A percentile compares a stretch with the other conserved stretches of the same genome.
phyloP scores from a whole-genome alignment of 2,329 filamentous ascomycete genomes.

The Claviceps arundinis region DNA sequence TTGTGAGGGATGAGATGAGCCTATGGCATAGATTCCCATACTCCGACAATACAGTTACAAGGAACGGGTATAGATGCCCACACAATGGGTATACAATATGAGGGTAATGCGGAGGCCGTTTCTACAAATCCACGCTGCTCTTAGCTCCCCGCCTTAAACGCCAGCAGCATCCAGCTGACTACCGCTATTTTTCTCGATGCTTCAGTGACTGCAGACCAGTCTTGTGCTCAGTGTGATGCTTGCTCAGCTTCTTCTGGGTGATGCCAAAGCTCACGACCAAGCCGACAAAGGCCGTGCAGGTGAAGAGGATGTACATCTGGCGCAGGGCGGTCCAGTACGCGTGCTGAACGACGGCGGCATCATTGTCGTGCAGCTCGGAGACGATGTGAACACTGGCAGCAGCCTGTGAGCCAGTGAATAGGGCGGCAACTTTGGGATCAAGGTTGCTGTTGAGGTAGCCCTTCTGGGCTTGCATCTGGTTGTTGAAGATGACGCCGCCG shows the following conservation, averaged over 20 bases:
- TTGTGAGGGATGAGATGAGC: no score
- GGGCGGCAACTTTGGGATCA: slow-evolving; percentile 32
- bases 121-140: no score
- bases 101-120: no score
- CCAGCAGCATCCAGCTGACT: neutral
- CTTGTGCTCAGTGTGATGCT: slow-evolving; percentile 43
- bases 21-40: no score
- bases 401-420: slow-evolving; percentile 45
- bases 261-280: slow-evolving; percentile 35
- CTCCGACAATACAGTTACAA: no score
- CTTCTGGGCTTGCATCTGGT: slow-evolving; percentile 49
- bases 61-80: no score
- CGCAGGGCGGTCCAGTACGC: slow-evolving; percentile 37
- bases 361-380: slow-evolving; percentile 31
- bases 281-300: slow-evolving; percentile 33
- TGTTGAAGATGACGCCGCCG: slow-evolving; percentile 69
- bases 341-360: slow-evolving; percentile 27
- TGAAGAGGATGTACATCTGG: slow-evolving; percentile 46
- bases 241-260: slow-evolving; percentile 36
- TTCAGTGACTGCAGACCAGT: slow-evolving; percentile 37
- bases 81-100: no score
- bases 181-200: slow-evolving; percentile 12
- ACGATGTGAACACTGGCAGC: slow-evolving; percentile 48
- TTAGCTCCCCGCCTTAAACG: neutral
- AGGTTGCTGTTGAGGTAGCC: slow-evolving; percentile 34